These are phyloP conservation scores for Turritis glabra DNA, from an alignment of 345 rosid genomes.

Conservation along the genomic window DNA sequence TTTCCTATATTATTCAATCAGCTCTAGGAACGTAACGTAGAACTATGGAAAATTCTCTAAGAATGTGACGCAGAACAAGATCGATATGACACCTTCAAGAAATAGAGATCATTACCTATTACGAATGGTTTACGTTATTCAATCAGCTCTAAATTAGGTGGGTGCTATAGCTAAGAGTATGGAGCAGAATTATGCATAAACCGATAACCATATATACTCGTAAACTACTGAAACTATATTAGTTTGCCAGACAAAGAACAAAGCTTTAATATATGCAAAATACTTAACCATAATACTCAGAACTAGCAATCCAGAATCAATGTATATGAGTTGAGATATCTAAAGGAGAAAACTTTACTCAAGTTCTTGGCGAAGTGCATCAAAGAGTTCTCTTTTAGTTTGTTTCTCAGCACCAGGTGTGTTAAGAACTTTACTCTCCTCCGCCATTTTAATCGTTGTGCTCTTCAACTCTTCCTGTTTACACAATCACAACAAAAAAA, in stretches of 20 bases:
- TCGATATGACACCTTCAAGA: background rate
- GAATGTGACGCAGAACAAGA: background rate
- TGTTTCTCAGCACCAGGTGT: conserved; percentile 90
- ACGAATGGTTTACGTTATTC: background rate
- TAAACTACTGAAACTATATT: background rate
- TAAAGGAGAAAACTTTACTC: conserved; percentile 50
- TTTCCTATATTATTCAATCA: background rate
- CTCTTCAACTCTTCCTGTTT: conserved; percentile 77
- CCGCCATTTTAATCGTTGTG: conserved; percentile 81
- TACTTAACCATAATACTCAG: background rate
- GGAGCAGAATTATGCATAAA: background rate
- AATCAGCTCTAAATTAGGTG: background rate
- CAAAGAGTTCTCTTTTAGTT: conserved; percentile 84
- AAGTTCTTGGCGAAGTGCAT: conserved; percentile 86
- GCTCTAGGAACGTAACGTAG: background rate
- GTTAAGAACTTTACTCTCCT: conserved; percentile 86
- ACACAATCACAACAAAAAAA: conserved; percentile 3
- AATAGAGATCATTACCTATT: background rate
- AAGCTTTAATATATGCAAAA: background rate
- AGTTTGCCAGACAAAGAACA: background rate
- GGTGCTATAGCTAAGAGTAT: too few relatives aligned
- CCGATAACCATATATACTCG: background rate
- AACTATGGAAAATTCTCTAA: background rate
- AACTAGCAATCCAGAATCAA: background rate
- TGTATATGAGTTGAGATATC: background rate